Percentiles rank a stretch among this genome's conserved stretches.
phyloP scores from a whole-genome alignment of 2,329 filamentous ascomycete genomes.

The Acrocalymma vagum region DNA sequence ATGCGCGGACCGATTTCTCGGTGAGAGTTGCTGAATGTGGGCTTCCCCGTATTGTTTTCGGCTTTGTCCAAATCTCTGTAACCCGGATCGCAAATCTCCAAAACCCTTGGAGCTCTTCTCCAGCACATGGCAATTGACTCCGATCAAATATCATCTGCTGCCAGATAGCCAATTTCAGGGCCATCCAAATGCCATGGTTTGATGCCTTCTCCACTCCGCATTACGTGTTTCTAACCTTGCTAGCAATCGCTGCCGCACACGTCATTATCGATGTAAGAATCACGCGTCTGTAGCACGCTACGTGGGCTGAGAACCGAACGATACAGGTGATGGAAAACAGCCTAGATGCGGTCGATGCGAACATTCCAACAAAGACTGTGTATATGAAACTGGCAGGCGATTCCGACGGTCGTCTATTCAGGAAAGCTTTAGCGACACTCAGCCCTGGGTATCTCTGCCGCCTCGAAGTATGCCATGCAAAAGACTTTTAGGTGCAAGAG shows the following conservation, averaged over 20 bases:
- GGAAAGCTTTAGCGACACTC: constrained; percentile 36
- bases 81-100: constrained; percentile 16
- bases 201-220: constrained; percentile 1
- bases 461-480: constrained; percentile 32
- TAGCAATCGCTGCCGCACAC: constrained; percentile 48
- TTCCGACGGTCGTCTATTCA: constrained; percentile 47
- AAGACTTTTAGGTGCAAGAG: neutral
- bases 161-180: constrained; percentile 11
- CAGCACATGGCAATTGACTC: constrained; percentile 29
- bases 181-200: constrained; percentile 45
- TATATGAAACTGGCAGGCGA: constrained; percentile 44
- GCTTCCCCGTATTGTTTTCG: constrained; percentile 4
- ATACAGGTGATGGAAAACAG: constrained; percentile 46
- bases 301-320: constrained; percentile 19
- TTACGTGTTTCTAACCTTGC: constrained; percentile 18
- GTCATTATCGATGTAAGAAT: constrained; percentile 46
- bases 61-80: constrained; percentile 21
- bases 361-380: constrained; percentile 40
- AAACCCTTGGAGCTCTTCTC: constrained; percentile 11
- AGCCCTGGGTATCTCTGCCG: constrained; percentile 46
- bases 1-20: constrained; percentile 13
- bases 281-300: neutral
- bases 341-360: constrained; percentile 43
- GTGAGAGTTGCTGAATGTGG: constrained; percentile 19
- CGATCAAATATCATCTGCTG: constrained; percentile 17